A percentile compares a stretch with the other conserved stretches of the same genome.
Conservation (phyloP, 306 rosid genomes). For the Cicer chorassanicum region DNA sequence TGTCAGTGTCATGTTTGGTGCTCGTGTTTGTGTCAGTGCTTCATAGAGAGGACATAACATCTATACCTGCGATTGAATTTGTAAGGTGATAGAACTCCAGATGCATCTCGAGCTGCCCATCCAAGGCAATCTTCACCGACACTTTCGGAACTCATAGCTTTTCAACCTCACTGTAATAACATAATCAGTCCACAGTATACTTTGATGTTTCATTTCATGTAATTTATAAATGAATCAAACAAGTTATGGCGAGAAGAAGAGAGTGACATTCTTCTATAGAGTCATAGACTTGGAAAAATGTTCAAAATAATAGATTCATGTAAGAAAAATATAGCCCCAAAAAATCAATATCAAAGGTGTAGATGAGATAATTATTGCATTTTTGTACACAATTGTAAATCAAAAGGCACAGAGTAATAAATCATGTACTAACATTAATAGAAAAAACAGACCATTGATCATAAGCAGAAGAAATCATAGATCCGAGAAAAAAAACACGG, state of each 20-base stretch:
- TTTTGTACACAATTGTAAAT: neutral
- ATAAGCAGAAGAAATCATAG: too few species aligned
- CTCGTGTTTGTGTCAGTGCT: too few species aligned
- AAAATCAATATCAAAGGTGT: neutral
- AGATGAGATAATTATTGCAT: neutral
- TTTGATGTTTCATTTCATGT: conserved; percentile 19
- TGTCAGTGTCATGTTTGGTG: too few species aligned
- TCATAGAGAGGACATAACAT: neutral
- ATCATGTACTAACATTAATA: too few species aligned
- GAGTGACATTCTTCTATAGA: neutral
- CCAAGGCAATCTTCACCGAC: conserved; percentile 62
- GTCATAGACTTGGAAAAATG: neutral
- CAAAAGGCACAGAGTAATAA: too few species aligned
- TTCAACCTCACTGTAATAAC: conserved; percentile 18
- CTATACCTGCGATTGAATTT: conserved; percentile 72
- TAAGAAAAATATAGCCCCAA: neutral
- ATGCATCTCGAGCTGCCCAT: conserved; percentile 83
- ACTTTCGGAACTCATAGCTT: conserved; percentile 55
- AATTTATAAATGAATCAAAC: neutral
- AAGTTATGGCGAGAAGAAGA: neutral
- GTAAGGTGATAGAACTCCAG: conserved; percentile 74
- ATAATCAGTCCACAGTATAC: conserved; percentile 24
- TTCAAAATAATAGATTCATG: neutral
- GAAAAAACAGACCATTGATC: too few species aligned
- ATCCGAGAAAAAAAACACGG: too few species aligned